These are phyloP conservation scores for Acacia confusa DNA, from an alignment of 306 rosid species.

Conservation along the genomic window DNA sequence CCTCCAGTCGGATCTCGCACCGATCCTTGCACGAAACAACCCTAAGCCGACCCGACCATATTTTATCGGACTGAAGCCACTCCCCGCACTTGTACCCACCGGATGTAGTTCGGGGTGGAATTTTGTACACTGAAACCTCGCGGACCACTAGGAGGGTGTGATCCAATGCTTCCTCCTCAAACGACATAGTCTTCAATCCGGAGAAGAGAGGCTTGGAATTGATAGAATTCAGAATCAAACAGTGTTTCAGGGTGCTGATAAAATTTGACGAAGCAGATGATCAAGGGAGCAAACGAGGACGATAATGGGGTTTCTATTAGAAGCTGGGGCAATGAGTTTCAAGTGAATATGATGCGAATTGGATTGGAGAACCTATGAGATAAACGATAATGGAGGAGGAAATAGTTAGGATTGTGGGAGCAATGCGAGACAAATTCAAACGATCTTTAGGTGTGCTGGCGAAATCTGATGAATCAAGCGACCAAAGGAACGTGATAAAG, in stretches of 20 bases:
- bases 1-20: slow-evolving; percentile 99
- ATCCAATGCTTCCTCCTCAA: slow-evolving; percentile 84
- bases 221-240: background rate
- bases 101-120: slow-evolving; percentile 87
- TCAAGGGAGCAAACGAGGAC: background rate
- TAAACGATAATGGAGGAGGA: background rate
- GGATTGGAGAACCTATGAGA: background rate
- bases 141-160: slow-evolving; percentile 98
- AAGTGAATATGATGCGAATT: background rate
- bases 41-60: slow-evolving; percentile 95
- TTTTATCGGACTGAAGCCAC: slow-evolving; percentile 98
- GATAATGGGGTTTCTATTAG: background rate
- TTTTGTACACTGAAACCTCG: slow-evolving; percentile 91
- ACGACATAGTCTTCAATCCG: slow-evolving; percentile 67
- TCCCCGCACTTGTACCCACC: slow-evolving; percentile 99
- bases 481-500: background rate
- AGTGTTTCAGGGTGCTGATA: background rate
- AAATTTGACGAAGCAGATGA: background rate
- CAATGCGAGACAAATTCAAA: background rate
- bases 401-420: background rate
- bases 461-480: background rate
- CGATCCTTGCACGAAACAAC: slow-evolving; percentile 88
- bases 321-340: background rate
- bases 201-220: background rate
- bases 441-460: background rate